Percentiles rank a stretch among this genome's conserved stretches.
Evolutionary conservation across 441 rosid species (phyloP).

Genomic region (Populus hybrid): DNA sequence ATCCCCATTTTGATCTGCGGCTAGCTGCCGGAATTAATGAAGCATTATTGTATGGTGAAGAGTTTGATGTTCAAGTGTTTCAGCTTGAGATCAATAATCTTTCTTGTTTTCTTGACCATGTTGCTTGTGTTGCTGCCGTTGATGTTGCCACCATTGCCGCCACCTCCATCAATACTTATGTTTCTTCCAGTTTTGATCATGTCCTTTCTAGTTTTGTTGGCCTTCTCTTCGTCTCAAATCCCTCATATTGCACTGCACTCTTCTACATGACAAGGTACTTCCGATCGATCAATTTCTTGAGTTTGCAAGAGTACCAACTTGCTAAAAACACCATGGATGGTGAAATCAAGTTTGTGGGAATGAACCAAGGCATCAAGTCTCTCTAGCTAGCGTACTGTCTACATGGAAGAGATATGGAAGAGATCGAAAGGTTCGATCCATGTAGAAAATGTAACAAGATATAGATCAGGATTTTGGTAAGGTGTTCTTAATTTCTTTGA

Average conservation of each 20-base stretch:
- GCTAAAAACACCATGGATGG: background rate
- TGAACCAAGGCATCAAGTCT: background rate
- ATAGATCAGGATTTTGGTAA: background rate
- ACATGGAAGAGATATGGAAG: background rate
- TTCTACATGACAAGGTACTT: background rate
- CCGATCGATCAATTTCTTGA: background rate
- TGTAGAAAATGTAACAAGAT: background rate
- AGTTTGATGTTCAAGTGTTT: background rate
- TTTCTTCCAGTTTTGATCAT: conserved; percentile 29
- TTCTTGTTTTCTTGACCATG: conserved; percentile 22
- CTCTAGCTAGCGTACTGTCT: background rate
- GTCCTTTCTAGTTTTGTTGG: conserved; percentile 19
- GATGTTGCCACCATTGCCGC: conserved; percentile 32
- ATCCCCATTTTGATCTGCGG: background rate
- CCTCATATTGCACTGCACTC: background rate
- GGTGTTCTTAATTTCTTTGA: background rate
- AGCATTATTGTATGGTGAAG: background rate
- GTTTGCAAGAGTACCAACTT: background rate
- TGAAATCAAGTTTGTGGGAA: background rate
- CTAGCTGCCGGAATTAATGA: background rate
- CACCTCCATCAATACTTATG: conserved; percentile 30
- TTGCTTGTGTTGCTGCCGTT: conserved; percentile 25
- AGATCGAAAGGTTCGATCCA: background rate
- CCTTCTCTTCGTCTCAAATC: conserved; percentile 9
- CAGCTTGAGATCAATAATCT: background rate